These are phyloP conservation scores for Cutaneotrichosporon sp. DNA, from an alignment of 1,284 basidiomycete species.

Conservation along the genomic window DNA sequence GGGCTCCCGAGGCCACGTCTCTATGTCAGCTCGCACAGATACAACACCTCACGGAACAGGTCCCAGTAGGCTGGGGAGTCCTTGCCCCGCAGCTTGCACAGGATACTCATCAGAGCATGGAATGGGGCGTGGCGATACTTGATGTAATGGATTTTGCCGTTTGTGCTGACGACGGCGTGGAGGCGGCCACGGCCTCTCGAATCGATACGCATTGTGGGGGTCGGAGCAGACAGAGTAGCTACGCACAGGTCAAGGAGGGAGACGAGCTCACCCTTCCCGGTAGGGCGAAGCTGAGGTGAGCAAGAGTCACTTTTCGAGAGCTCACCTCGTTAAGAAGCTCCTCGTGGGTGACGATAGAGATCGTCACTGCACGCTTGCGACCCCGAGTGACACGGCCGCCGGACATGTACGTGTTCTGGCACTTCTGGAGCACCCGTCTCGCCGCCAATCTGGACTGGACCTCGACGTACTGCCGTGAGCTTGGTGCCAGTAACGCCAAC, in stretches of 20 bases:
- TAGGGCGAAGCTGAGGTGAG: conserved; percentile 43
- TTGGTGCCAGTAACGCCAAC: conserved; percentile 8
- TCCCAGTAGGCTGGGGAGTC: conserved; percentile 47
- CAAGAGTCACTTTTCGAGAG: neutral
- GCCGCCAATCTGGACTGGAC: conserved; percentile 42
- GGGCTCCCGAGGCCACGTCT: conserved; percentile 19
- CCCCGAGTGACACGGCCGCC: conserved; percentile 37
- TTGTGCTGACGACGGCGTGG: conserved; percentile 26
- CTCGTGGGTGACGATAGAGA: conserved; percentile 41
- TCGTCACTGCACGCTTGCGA: conserved; percentile 48
- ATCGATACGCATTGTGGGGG: conserved; percentile 19
- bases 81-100: conserved; percentile 41
- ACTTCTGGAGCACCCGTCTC: conserved; percentile 39
- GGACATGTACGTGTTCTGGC: conserved; percentile 48
- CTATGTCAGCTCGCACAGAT: neutral
- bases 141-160: conserved; percentile 40
- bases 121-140: conserved; percentile 51
- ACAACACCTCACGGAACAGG: conserved; percentile 37
- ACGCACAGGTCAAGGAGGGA: conserved; percentile 48
- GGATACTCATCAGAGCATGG: conserved; percentile 43
- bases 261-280: conserved; percentile 37
- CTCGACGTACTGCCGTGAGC: conserved; percentile 48
- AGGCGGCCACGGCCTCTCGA: conserved; percentile 18
- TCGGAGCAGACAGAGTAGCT: conserved; percentile 33
- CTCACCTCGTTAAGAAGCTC: conserved; percentile 47